Evolutionary conservation across 2,329 filamentous ascomycete species (phyloP).

Genomic region (Colletotrichum tropicicola): DNA sequence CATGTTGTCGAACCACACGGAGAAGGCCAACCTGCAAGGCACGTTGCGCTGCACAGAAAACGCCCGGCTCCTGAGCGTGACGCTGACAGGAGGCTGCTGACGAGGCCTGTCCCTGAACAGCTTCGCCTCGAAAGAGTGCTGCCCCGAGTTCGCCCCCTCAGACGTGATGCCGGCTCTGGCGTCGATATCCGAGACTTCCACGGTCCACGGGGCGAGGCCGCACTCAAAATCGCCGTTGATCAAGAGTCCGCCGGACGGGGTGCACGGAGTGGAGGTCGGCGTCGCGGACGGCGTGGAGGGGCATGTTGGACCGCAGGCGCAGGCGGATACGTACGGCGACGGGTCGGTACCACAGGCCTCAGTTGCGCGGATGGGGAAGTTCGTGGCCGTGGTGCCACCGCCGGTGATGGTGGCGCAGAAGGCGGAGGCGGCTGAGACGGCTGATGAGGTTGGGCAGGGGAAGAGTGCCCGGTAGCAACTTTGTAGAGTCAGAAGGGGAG

Average conservation of each 20-base stretch:
- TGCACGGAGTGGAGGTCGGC: constrained; percentile 14
- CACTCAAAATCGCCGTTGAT: constrained; percentile 20
- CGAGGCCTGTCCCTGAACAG: neutral
- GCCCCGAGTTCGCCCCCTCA: neutral
- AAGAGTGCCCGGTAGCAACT: constrained; percentile 36
- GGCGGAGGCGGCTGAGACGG: constrained; percentile 29
- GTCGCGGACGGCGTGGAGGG: neutral
- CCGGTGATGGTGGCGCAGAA: constrained; percentile 35
- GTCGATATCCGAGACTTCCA: constrained; percentile 28
- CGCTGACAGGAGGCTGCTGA: neutral
- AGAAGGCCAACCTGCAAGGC: neutral
- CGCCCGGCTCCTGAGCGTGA: neutral
- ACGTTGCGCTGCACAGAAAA: constrained; percentile 3
- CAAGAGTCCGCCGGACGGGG: constrained; percentile 6
- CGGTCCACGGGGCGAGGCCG: constrained; percentile 28
- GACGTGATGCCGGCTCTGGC: neutral
- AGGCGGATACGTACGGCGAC: constrained; percentile 33
- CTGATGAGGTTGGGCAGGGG: constrained; percentile 30
- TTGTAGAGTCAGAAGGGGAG: neutral
- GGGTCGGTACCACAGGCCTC: constrained; percentile 31
- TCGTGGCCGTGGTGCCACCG: constrained; percentile 30
- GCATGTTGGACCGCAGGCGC: constrained; percentile 32
- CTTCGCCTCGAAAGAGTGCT: neutral
- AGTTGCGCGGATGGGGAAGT: constrained; percentile 32
- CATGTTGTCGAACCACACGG: constrained; percentile 7